Base-by-base conservation (phyloP, 2,329 filamentous ascomycete genomes). In the Diaporthe australafricana region DNA sequence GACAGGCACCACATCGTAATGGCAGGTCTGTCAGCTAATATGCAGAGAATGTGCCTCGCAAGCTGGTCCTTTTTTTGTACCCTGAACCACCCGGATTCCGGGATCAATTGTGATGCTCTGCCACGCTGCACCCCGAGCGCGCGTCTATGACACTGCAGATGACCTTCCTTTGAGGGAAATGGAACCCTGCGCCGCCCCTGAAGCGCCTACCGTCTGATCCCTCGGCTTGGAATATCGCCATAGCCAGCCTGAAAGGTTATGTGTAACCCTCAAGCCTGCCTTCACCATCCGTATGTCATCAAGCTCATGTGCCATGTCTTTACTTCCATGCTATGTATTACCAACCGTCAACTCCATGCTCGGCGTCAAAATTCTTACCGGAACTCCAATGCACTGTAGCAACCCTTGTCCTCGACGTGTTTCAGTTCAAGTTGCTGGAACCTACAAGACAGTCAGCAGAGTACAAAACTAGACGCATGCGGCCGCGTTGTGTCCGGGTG, bases 401-500 rank as follows among this genome's bases (percentile, higher is more conserved):
- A 96, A 70, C 96, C 95, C 78, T 87, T 88, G 81, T 98, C 93
- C 72, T 93, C 89, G 70, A 98, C 92, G 81, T 98, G 95, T 82
- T 94, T 93, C 77, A 99, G 86, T 79, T 98, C 94, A 76, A 98
- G 87, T 82, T 98, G 94, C 83, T 99, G 96, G 81, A 96, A 97
- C 78, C 94, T 97, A 75, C 5, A 3, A 42, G 65, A 65, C 50
- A 60, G 73, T 68, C 38, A 62, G 67, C 42, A 60, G 20, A 45
- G 40, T 16, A 12, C 25, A 38, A 16, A 12, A 27, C 9, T 6
- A n/a, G 52, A 40, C 22, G 30, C n/a, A 14, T 45, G 40, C 16
- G 30, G 45, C 16, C n/a, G 20, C 27, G 40, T 20, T 38, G 42
- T 57, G 40, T 38, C 16, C 8, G 50, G 52, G 35, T 53, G 25